These are phyloP conservation scores for Omphalea diandra DNA, from an alignment of 441 rosid species.

Conservation along the genomic window DNA sequence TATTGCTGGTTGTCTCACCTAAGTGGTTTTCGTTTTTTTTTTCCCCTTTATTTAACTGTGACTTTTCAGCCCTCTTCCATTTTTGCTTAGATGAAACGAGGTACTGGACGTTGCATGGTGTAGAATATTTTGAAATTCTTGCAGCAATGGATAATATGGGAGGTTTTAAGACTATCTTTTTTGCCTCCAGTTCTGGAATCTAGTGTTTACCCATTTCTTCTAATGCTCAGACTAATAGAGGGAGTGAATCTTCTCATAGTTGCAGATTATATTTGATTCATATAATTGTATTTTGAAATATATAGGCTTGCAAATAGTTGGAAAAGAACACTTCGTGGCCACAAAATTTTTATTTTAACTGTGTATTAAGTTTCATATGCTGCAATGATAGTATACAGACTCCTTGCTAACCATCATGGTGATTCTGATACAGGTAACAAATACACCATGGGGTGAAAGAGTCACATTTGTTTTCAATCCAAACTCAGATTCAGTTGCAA, in stretches of 20 bases:
- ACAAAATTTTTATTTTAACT: neutral
- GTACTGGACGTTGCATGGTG: neutral
- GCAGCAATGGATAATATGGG: too few relatives aligned
- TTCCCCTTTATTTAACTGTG: neutral
- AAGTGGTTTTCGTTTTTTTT: neutral
- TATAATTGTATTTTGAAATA: neutral
- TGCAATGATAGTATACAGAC: neutral
- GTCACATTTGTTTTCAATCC: constrained; percentile 77
- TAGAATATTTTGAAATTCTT: neutral
- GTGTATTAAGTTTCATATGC: neutral
- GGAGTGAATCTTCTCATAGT: neutral
- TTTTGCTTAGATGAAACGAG: neutral
- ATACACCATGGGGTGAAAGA: constrained; percentile 95
- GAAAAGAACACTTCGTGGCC: neutral
- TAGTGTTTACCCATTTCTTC: neutral
- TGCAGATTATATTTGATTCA: neutral
- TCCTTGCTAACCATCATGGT: constrained; percentile 16
- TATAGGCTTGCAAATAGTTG: neutral
- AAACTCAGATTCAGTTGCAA: constrained; percentile 72
- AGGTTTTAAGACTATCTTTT: neutral
- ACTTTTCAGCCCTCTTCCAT: neutral
- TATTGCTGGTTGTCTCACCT: neutral
- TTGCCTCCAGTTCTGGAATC: neutral
- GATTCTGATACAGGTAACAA: constrained; percentile 62
- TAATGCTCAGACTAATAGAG: neutral